Evolutionary conservation across 768 basidiomycete genomes (phyloP).

Genomic region (Crassisporium funariophilum): DNA sequence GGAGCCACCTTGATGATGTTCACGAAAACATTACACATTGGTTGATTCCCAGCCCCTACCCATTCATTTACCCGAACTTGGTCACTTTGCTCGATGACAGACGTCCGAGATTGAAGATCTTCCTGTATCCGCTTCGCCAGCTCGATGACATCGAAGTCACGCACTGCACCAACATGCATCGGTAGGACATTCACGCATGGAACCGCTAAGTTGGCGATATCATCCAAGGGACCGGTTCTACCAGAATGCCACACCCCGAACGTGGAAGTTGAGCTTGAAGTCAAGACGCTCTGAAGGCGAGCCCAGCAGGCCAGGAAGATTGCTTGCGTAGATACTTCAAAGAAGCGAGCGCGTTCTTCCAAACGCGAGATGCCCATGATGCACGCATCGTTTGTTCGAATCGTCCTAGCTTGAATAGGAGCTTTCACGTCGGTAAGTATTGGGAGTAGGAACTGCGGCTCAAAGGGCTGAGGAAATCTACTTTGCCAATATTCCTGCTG

Average conservation of each 20-base stretch:
- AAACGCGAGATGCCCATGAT: conserved; percentile 24
- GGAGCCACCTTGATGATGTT: conserved; percentile 43
- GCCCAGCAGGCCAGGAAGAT: conserved; percentile 48
- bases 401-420: conserved; percentile 5
- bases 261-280: conserved; percentile 28
- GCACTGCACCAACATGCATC: conserved; percentile 28
- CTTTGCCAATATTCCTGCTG: conserved; percentile 41
- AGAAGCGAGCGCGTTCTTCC: conserved; percentile 44
- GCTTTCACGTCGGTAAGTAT: background rate
- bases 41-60: conserved; percentile 30
- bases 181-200: conserved; percentile 51
- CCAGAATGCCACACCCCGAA: conserved; percentile 53
- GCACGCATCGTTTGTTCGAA: conserved; percentile 11
- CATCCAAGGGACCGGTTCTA: conserved; percentile 35
- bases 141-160: conserved; percentile 20
- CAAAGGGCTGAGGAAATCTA: conserved; percentile 27
- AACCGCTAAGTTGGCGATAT: conserved; percentile 38
- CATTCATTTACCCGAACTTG: conserved; percentile 37
- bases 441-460: conserved; percentile 18
- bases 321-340: conserved; percentile 38
- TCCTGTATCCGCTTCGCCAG: conserved; percentile 34
- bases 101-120: conserved; percentile 38
- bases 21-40: conserved; percentile 45
- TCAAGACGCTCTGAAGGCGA: conserved; percentile 34
- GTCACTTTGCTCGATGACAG: conserved; percentile 43